These are phyloP conservation scores for Mucor lusitanicus DNA, from an alignment of 371 early-diverging fungal species.

Conservation along the genomic window DNA sequence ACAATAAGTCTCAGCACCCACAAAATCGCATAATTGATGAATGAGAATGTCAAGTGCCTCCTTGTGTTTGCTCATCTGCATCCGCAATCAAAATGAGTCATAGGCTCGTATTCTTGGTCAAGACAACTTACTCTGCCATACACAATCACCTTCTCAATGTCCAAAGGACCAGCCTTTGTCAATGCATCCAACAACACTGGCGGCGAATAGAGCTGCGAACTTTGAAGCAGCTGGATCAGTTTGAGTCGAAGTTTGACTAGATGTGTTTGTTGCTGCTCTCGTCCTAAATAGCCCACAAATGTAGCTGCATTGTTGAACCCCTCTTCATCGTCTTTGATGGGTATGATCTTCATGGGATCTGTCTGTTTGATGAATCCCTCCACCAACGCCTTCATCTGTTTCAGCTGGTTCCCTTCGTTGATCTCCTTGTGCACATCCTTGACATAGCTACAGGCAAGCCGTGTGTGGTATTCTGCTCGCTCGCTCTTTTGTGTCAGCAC, in stretches of 20 bases:
- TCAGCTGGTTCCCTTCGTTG: conserved; percentile 9
- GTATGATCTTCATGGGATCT: not conserved
- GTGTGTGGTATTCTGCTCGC: conserved; percentile 49
- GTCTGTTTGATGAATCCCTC: conserved; percentile 22
- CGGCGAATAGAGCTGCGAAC: conserved; percentile 38
- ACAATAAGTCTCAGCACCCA: conserved; percentile 70
- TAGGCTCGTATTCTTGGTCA: not conserved
- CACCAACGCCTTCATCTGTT: conserved; percentile 25
- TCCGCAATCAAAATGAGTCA: not conserved
- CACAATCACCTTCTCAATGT: conserved; percentile 54
- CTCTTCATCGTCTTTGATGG: not conserved
- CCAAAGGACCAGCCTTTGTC: conserved; percentile 36
- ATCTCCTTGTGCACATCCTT: conserved; percentile 43
- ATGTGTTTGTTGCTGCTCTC: conserved; percentile 11
- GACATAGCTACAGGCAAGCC: conserved; percentile 55
- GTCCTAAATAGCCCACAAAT: conserved; percentile 38
- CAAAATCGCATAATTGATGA: conserved; percentile 58
- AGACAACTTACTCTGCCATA: conserved; percentile 47
- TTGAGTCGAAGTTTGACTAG: conserved; percentile 33
- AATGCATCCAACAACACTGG: conserved; percentile 24
- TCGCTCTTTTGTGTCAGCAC: conserved; percentile 54
- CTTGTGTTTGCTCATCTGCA: conserved; percentile 53
- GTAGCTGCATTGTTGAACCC: conserved; percentile 17
- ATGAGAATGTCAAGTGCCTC: conserved; percentile 57
- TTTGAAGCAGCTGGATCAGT: conserved; percentile 38